Base-by-base conservation (phyloP, 352 stramenopile species). In the Pythium volutum region DNA sequence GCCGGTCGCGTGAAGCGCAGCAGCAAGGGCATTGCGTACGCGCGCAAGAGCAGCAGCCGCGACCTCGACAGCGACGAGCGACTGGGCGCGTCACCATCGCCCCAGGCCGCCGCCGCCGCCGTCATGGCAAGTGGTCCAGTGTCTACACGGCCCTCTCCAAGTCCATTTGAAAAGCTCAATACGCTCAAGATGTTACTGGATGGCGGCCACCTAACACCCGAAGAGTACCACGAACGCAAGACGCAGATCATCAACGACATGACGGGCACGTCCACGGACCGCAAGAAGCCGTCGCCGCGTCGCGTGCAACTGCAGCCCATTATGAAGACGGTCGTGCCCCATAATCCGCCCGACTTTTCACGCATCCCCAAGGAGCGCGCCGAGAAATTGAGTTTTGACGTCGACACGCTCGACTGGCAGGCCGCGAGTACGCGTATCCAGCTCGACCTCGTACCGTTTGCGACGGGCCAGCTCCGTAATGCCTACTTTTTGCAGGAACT, bases 211-310 rank as follows among this genome's bases (percentile, higher is more conserved):
- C 70, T 93, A 16, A 89, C 82, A 1, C 63, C 79, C 10, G 84
- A 89, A 15, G 84, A 93, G 63, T 91, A 93, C 50, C 78, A 89
- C 29, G 84, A 91, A 42, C 79, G 84, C 55, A 93, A 91, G 62
- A 93, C 72, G 2, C 84, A 93, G 64, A 92, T 93, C 64, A 93
- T 93, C 43, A 93, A 93, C 63, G 84, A 91, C 31, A 89, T 93
- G 79, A 93, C 84, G 2, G 84, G 84, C 2, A 93, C 84, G 16
- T 89, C 75, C 5, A 87, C 81, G 0, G 77, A 89, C 43, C 72
- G 77, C 22, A 77, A 83, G 74, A 73, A 85, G 59, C 64, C 67
- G 34, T 84, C 75, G 25, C 73, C 73, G 2, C 67, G 62, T 4
- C 64, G 62, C 4, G 36, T 62, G 33, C n/a, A n/a, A n/a, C 64